These are phyloP conservation scores for Solanum sparsipilum DNA, from an alignment of 257 asterid species.

Conservation along the genomic window DNA sequence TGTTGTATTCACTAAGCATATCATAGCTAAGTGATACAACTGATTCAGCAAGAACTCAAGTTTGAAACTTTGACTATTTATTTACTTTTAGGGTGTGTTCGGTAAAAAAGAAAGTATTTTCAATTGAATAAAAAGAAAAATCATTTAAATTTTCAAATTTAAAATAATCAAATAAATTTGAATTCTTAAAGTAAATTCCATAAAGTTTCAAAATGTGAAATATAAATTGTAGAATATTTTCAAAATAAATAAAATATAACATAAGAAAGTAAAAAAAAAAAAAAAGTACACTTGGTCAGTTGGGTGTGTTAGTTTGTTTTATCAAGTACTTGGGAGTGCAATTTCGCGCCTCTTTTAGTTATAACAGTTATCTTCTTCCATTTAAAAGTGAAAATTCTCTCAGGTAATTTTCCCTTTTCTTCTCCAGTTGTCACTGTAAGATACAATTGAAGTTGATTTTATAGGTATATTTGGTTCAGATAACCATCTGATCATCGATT, in stretches of 20 bases:
- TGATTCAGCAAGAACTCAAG: too few species aligned
- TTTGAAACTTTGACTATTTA: too few species aligned
- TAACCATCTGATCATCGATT: neutral
- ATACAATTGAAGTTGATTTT: neutral
- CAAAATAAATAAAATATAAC: neutral
- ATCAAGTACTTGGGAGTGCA: neutral
- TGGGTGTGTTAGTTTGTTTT: neutral
- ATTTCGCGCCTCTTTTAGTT: neutral
- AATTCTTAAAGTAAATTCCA: neutral
- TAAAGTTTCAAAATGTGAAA: neutral
- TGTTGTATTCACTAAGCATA: too few species aligned
- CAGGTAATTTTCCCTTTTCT: neutral
- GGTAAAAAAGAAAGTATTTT: neutral
- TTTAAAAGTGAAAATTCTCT: neutral
- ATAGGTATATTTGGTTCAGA: neutral
- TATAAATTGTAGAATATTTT: neutral
- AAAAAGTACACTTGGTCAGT: neutral
- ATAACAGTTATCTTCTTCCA: neutral
- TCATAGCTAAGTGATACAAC: too few species aligned
- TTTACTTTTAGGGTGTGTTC: neutral
- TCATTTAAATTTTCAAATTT: too few species aligned
- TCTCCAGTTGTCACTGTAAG: neutral
- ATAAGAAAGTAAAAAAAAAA: neutral
- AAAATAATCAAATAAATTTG: too few species aligned
- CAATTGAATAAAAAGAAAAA: too few species aligned